phyloP scores from a whole-genome alignment of 75 land plant genomes.

The Sequoia sempervirens region DNA sequence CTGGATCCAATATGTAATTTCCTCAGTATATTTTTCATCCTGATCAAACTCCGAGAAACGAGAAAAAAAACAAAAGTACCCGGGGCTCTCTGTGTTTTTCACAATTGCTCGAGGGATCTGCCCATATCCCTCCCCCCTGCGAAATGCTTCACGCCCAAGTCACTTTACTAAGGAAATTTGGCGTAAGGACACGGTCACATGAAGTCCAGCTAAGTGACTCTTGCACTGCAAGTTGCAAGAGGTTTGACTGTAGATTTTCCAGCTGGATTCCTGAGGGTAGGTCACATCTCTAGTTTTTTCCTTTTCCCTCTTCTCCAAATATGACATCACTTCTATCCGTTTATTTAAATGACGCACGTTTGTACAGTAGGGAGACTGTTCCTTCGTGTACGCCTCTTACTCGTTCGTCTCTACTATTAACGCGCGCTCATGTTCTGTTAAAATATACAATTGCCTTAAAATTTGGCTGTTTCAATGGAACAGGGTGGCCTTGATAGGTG shows the following conservation, averaged over 20 bases:
- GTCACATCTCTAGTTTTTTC: not conserved
- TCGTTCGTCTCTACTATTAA: not conserved
- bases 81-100: not conserved
- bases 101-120: not conserved
- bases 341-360: not conserved
- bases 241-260: not conserved
- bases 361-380: not conserved
- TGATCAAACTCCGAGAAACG: not conserved
- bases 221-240: not conserved
- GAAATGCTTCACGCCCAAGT: not conserved
- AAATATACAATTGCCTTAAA: not conserved
- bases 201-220: not conserved
- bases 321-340: not conserved
- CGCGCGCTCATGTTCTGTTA: not conserved
- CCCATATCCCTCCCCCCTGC: not conserved
- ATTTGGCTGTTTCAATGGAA: not conserved
- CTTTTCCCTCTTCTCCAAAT: not conserved
- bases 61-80: not conserved
- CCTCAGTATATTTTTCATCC: conserved; percentile 71
- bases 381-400: not conserved
- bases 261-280: not conserved
- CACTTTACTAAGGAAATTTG: not conserved
- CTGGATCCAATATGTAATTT: conserved; percentile 71
- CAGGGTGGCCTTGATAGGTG: not conserved
- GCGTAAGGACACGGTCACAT: not conserved